These are phyloP conservation scores for Nicotiana undulata DNA, from an alignment of 257 asterid species.

Conservation along the genomic window DNA sequence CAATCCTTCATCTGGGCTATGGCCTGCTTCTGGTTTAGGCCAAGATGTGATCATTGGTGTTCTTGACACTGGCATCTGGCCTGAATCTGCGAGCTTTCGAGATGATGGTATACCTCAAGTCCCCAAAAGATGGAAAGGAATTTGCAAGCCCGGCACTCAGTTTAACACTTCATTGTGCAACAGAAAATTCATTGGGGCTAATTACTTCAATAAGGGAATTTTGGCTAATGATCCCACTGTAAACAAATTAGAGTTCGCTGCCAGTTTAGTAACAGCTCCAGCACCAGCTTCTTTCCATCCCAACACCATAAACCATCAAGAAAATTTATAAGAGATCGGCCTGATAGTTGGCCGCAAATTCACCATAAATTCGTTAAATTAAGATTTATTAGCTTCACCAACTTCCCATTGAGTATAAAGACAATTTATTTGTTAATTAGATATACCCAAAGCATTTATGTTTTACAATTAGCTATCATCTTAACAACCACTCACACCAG, in stretches of 20 bases:
- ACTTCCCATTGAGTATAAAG: background rate
- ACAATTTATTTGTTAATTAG: background rate
- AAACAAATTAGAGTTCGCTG: no score
- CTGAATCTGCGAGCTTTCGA: background rate
- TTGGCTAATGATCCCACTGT: slow-evolving; percentile 10
- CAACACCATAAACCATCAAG: slow-evolving; percentile 4
- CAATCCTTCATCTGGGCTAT: slow-evolving; percentile 8
- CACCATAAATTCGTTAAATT: background rate
- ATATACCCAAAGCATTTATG: background rate
- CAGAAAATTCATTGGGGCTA: slow-evolving; percentile 17
- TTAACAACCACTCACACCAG: slow-evolving; percentile 14
- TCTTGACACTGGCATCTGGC: slow-evolving; percentile 13
- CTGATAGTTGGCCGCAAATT: background rate
- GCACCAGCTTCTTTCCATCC: background rate
- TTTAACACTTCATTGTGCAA: slow-evolving; percentile 24
- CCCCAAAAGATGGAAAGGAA: slow-evolving; percentile 22
- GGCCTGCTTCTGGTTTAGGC: slow-evolving; percentile 17
- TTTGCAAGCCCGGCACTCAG: slow-evolving; percentile 8
- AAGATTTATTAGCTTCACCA: background rate
- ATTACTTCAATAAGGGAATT: slow-evolving; percentile 18
- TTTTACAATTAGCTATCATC: background rate
- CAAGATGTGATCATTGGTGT: slow-evolving; percentile 15
- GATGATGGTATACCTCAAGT: slow-evolving; percentile 10
- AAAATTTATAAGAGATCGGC: background rate
- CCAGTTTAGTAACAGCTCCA: no score